Conservation (phyloP, 2,329 filamentous ascomycete species). For the Boeremia exigua region DNA sequence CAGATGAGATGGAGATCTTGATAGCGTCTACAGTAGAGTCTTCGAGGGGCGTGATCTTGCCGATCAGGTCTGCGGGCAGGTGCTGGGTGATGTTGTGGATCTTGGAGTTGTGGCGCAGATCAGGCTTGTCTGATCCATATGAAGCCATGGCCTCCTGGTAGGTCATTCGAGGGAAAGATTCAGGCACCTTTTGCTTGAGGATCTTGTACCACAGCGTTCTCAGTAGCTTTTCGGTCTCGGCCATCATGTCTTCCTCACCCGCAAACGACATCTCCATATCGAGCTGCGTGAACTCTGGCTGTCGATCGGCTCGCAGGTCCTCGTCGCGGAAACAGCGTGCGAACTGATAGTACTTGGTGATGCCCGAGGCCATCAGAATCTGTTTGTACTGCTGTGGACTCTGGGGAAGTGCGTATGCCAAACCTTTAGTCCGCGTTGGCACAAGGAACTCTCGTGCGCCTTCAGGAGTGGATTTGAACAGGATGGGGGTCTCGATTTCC, state of each 20-base stretch:
- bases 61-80: conserved; percentile 68
- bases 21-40: conserved; percentile 77
- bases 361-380: conserved; percentile 90
- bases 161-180: conserved; percentile 64
- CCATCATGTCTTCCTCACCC: conserved; percentile 73
- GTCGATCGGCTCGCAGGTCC: conserved; percentile 87
- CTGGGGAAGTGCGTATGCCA: conserved; percentile 90
- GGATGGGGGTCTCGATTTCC: conserved; percentile 88
- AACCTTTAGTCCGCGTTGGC: conserved; percentile 76
- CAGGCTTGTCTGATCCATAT: conserved; percentile 92
- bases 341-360: conserved; percentile 86
- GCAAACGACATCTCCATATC: conserved; percentile 95
- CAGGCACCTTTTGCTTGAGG: conserved; percentile 51
- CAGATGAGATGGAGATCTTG: conserved; percentile 65
- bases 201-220: conserved; percentile 61
- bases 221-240: conserved; percentile 61
- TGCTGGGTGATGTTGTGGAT: conserved; percentile 71
- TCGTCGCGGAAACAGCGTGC: conserved; percentile 96
- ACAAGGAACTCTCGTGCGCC: conserved; percentile 95
- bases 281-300: conserved; percentile 96
- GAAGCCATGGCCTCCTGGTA: conserved; percentile 79
- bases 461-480: conserved; percentile 98
- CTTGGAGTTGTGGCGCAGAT: conserved; percentile 75
- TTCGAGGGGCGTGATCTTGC: conserved; percentile 74
- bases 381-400: conserved; percentile 99